These are phyloP conservation scores for Musa schizocarpa DNA, from an alignment of 176 grass and related monocot genomes.

Conservation along the genomic window DNA sequence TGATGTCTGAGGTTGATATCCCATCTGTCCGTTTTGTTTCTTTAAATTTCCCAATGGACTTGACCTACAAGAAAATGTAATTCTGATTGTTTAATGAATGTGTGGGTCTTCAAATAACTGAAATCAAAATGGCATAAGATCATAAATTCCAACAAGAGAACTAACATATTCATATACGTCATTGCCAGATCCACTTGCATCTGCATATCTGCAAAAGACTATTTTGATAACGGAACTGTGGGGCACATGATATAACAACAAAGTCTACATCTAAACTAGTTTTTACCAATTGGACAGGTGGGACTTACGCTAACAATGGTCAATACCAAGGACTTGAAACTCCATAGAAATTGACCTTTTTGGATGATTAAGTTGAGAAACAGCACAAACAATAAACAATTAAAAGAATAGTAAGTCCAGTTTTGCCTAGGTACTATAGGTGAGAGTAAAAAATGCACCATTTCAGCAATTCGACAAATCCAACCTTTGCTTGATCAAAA, in stretches of 20 bases:
- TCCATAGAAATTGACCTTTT: neutral
- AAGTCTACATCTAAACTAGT: too few relatives aligned
- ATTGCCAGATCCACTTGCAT: slow-evolving; percentile 74
- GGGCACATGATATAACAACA: neutral
- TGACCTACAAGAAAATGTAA: slow-evolving; percentile 38
- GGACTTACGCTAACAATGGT: neutral
- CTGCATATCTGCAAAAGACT: slow-evolving; percentile 60
- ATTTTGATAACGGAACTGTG: neutral
- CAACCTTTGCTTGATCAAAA: neutral
- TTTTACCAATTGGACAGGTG: too few relatives aligned
- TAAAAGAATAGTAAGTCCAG: neutral
- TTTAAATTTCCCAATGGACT: slow-evolving; percentile 92
- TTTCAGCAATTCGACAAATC: neutral
- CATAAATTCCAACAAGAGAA: neutral
- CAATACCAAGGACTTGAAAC: neutral
- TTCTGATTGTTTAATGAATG: slow-evolving; percentile 1
- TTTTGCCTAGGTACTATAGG: neutral
- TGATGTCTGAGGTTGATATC: slow-evolving; percentile 89
- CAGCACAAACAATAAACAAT: neutral
- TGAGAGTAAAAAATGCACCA: neutral
- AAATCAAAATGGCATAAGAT: neutral
- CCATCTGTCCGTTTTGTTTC: slow-evolving; percentile 90
- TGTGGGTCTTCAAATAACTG: neutral
- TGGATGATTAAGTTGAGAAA: neutral
- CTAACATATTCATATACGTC: slow-evolving; percentile 95